Conservation (phyloP, 345 rosid genomes). For the Boechera retrofracta region DNA sequence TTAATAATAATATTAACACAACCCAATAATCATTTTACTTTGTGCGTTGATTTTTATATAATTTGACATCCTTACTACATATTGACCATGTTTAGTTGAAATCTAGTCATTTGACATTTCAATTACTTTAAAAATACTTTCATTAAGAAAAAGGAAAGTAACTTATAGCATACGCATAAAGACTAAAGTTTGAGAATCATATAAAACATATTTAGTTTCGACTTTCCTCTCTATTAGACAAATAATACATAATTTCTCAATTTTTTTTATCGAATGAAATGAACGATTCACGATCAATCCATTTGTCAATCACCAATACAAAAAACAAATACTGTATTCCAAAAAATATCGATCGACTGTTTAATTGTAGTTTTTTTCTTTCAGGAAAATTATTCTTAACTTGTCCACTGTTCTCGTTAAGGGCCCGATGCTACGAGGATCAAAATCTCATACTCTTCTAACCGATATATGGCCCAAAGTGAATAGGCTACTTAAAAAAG, state of each 20-base stretch:
- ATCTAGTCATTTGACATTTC: slow-evolving; percentile 43
- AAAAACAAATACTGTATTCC: not conserved
- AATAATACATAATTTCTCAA: not conserved
- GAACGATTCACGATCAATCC: slow-evolving; percentile 19
- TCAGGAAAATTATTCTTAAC: not conserved
- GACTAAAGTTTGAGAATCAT: slow-evolving; percentile 25
- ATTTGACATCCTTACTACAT: slow-evolving; percentile 32
- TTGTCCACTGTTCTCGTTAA: not conserved
- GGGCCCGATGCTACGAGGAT: not conserved
- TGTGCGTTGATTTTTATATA: slow-evolving; percentile 37
- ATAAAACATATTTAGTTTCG: not conserved
- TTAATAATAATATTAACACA: slow-evolving; percentile 14
- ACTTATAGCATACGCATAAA: slow-evolving; percentile 37
- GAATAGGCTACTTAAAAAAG: slow-evolving; percentile 6
- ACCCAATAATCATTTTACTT: slow-evolving; percentile 22
- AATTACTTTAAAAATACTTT: not conserved
- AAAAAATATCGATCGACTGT: not conserved
- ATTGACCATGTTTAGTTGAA: slow-evolving; percentile 33
- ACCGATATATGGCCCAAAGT: not conserved
- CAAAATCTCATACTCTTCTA: not conserved
- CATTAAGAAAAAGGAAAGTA: slow-evolving; percentile 19
- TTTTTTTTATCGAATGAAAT: not conserved
- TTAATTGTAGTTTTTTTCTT: not conserved
- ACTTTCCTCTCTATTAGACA: slow-evolving; percentile 22
- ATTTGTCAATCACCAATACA: slow-evolving; percentile 24